phyloP scores from a whole-genome alignment of 108 stramenopile genomes.

The Aurantiochytrium sp. region DNA sequence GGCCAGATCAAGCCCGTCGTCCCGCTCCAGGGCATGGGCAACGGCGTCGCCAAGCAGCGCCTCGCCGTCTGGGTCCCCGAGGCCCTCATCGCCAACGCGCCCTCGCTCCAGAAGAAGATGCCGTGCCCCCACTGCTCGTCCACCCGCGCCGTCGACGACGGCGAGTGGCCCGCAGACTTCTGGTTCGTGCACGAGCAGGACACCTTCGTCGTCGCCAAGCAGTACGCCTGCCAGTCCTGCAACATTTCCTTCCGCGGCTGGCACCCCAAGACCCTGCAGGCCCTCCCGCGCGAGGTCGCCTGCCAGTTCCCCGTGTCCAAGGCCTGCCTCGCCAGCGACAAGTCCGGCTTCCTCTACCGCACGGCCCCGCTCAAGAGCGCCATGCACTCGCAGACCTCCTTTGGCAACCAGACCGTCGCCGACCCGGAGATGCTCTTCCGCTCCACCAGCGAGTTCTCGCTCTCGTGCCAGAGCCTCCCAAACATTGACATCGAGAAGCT shows the following conservation, averaged over 20 bases:
- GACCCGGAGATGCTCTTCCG: background rate
- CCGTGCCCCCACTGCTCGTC: background rate
- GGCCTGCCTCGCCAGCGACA: background rate
- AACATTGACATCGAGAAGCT: background rate
- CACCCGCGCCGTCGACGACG: background rate
- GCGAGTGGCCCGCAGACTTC: background rate
- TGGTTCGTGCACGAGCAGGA: background rate
- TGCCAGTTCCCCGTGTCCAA: background rate
- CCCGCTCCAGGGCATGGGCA: slow-evolving; percentile 12
- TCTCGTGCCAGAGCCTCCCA: background rate
- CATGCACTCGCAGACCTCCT: no score
- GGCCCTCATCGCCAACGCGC: background rate
- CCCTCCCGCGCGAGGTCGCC: background rate
- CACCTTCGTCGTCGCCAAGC: background rate
- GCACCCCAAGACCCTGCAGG: background rate
- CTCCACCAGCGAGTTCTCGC: background rate
- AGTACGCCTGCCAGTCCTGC: background rate
- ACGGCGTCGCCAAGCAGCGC: background rate
- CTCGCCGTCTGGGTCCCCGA: background rate
- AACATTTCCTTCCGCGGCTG: background rate
- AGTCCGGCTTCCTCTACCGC: background rate
- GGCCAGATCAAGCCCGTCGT: background rate
- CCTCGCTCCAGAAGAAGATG: background rate
- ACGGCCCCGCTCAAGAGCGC: background rate
- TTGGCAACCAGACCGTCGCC: background rate